Percentiles rank a stretch among this genome's conserved stretches.
phyloP scores from a whole-genome alignment of 1,139 yeast species.

The Protomyces inundatus region DNA sequence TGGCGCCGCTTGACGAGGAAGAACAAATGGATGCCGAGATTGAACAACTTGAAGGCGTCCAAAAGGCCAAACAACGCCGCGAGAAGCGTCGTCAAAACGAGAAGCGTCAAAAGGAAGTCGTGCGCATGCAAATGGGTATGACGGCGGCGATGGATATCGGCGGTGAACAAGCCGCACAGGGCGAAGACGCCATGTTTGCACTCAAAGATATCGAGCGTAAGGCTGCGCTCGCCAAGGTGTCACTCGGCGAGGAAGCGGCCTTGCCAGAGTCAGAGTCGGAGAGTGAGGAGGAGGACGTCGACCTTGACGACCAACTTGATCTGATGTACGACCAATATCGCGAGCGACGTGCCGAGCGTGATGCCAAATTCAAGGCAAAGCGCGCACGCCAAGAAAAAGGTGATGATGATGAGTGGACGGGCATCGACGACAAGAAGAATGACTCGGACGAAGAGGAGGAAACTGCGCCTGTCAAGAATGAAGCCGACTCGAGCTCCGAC shows the following conservation, averaged over 20 bases:
- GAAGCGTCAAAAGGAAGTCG: constrained; percentile 76
- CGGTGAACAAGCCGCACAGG: constrained; percentile 81
- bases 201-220: constrained; percentile 78
- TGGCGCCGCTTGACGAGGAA: constrained; percentile 75
- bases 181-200: constrained; percentile 75
- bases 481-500: constrained; percentile 39
- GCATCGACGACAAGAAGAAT: constrained; percentile 44
- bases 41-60: constrained; percentile 64
- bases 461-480: constrained; percentile 16
- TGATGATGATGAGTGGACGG: constrained; percentile 64
- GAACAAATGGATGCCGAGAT: constrained; percentile 84
- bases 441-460: constrained; percentile 34
- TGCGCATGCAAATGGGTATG: constrained; percentile 95
- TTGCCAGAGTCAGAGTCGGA: constrained; percentile 40
- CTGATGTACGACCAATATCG: constrained; percentile 73
- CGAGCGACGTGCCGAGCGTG: constrained; percentile 67
- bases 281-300: constrained; percentile 70
- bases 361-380: constrained; percentile 75
- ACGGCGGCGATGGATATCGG: constrained; percentile 88
- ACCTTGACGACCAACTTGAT: constrained; percentile 30
- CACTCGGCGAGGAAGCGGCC: constrained; percentile 77
- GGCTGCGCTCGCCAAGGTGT: constrained; percentile 67
- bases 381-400: constrained; percentile 70
- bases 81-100: constrained; percentile 80
- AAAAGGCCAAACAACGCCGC: constrained; percentile 63